These are phyloP conservation scores for Xylariaceae sp. DNA, from an alignment of 2,329 filamentous ascomycete species.

Conservation along the genomic window DNA sequence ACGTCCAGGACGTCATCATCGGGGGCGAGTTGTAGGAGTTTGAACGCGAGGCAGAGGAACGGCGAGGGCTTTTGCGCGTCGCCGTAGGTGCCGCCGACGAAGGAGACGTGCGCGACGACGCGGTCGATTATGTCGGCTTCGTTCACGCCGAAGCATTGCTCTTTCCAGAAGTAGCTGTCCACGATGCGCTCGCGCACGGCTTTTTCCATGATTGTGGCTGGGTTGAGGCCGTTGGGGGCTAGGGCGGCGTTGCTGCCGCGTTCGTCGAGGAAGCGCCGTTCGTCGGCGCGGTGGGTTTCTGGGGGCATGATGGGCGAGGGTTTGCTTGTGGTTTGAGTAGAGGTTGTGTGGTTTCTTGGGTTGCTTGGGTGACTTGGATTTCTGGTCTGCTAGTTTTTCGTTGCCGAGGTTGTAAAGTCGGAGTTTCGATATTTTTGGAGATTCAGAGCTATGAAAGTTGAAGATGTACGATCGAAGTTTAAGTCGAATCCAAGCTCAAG, in stretches of 20 bases:
- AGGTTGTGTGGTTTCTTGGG: no score
- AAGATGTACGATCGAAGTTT: background rate
- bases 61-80: conserved; percentile 80
- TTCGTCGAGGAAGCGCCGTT: conserved; percentile 78
- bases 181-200: conserved; percentile 92
- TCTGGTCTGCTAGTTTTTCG: background rate
- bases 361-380: no score
- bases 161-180: conserved; percentile 96
- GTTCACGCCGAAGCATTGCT: conserved; percentile 96
- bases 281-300: conserved; percentile 66
- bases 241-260: conserved; percentile 72
- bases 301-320: conserved; percentile 14
- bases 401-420: background rate
- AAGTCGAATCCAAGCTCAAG: no score
- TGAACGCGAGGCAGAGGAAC: conserved; percentile 91
- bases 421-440: background rate
- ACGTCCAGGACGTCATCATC: conserved; percentile 71
- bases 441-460: background rate
- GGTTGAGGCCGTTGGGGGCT: conserved; percentile 83
- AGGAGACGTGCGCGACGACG: conserved; percentile 73
- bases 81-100: conserved; percentile 84
- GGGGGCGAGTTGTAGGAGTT: conserved; percentile 83
- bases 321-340: background rate
- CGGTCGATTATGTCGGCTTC: conserved; percentile 78
- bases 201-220: conserved; percentile 93